Conservation (phyloP, 108 stramenopile genomes). For the Mayamaea pseudoterrestris region DNA sequence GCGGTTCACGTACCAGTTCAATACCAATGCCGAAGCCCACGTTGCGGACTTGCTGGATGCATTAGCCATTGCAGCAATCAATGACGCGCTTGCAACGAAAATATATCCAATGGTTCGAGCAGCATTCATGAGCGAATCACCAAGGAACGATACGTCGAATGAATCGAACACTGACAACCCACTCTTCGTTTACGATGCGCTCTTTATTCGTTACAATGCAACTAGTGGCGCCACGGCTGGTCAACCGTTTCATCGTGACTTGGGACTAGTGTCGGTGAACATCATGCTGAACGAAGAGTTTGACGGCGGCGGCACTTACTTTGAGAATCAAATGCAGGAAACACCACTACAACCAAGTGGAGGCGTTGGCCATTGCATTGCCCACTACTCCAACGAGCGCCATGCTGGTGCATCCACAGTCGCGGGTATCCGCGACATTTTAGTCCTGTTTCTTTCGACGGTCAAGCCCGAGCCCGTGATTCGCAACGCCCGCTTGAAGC, state of each 20-base stretch:
- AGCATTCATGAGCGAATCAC: too few species aligned
- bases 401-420: constrained; percentile 53
- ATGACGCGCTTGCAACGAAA: constrained; percentile 17
- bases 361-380: constrained; percentile 36
- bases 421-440: constrained; percentile 47
- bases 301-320: constrained; percentile 57
- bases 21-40: constrained; percentile 29
- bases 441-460: constrained; percentile 55
- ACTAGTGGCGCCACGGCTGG: constrained; percentile 22
- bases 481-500: constrained; percentile 3
- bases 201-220: constrained; percentile 62
- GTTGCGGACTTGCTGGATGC: constrained; percentile 21
- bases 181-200: constrained; percentile 46
- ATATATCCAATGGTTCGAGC: constrained; percentile 48
- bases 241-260: constrained; percentile 61
- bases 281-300: constrained; percentile 51
- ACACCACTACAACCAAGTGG: constrained; percentile 34
- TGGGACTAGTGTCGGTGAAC: constrained; percentile 54
- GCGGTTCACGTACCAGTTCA: constrained; percentile 28
- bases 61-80: constrained; percentile 6
- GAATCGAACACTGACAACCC: constrained; percentile 6
- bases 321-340: constrained; percentile 37
- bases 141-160: constrained; percentile 8
- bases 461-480: not conserved
- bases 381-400: constrained; percentile 36